Evolutionary conservation across 1,284 basidiomycete species (phyloP), one percentile per base, ranked within the genome.

Genomic region (Trichosporon sp.): DNA sequence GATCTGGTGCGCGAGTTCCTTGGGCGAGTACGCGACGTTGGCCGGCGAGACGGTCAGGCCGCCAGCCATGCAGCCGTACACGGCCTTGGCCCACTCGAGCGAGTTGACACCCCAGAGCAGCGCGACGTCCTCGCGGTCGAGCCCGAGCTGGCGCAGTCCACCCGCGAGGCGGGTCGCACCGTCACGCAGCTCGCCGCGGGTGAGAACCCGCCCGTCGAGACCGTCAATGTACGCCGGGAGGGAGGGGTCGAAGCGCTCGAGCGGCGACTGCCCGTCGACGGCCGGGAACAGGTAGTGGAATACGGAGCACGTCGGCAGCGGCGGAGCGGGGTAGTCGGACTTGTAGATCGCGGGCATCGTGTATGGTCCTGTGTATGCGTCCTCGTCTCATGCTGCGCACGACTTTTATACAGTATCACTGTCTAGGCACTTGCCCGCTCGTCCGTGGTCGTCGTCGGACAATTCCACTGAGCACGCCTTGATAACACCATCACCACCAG

Each of bases 151-250:
- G 40, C 71, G 85, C n/a, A 91, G 78, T 0, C 89, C 89, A 74
- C 86, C 85, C 0, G 82, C 90, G 19, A 92, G 83, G 1, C 87
- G 84, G 8, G 91, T 84, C 0, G 90, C 86, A n/a, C 89, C 82
- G 19, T 86, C 80, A 32, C 86, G 87, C 26, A 91, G 80, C 38
- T 88, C 86, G 0, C 78, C 87, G n/a, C 91, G 87, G 0, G 89
- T 87, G 32, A 93, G 76, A 1, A 85, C 85, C 0, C 86, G 83
- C 0, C 88, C 90, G 0, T 90, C 87, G 1, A 84, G 81, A 0
- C 89, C 90, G 76, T 93, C 91, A 68, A 92, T 86, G 79, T 89
- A 91, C 0, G 91, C 91, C 6, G 87, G 86, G 2, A 83, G 75
- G 14, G 74, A 65, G 4, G 71, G 70, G 65, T 78, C 74, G 54